Conservation (phyloP, 2,329 filamentous ascomycete species). For the Fusarium buharicum region DNA sequence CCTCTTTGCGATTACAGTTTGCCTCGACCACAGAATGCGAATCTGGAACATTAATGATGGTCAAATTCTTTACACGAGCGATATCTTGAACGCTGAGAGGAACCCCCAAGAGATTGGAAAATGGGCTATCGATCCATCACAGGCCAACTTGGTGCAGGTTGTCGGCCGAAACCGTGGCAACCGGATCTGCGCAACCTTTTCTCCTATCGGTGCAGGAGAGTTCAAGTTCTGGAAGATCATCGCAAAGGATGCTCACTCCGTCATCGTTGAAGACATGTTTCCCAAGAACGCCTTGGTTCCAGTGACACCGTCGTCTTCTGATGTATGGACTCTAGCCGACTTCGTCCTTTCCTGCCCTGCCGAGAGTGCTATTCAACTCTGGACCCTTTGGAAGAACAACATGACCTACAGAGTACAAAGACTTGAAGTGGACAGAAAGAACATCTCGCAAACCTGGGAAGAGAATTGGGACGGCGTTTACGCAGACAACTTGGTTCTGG, state of each 20-base stretch:
- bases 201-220: constrained; percentile 84
- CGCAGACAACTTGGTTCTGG: constrained; percentile 65
- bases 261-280: constrained; percentile 78
- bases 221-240: constrained; percentile 93
- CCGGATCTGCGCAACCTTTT: constrained; percentile 79
- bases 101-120: constrained; percentile 76
- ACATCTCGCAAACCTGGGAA: constrained; percentile 70
- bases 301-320: constrained; percentile 74
- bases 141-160: constrained; percentile 79
- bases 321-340: constrained; percentile 83
- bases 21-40: constrained; percentile 86
- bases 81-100: constrained; percentile 76
- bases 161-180: constrained; percentile 67
- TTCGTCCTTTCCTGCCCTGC: constrained; percentile 71
- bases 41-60: constrained; percentile 91
- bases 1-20: constrained; percentile 78
- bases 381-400: constrained; percentile 88
- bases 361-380: constrained; percentile 69
- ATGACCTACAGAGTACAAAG: constrained; percentile 79
- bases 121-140: constrained; percentile 81
- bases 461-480: constrained; percentile 76
- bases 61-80: constrained; percentile 78
- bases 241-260: constrained; percentile 69
- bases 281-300: constrained; percentile 70
- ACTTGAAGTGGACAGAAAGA: constrained; percentile 76